A percentile compares a stretch with the other conserved stretches of the same genome.
phyloP scores from a whole-genome alignment of 306 rosid genomes.

The Quercus rubra region DNA sequence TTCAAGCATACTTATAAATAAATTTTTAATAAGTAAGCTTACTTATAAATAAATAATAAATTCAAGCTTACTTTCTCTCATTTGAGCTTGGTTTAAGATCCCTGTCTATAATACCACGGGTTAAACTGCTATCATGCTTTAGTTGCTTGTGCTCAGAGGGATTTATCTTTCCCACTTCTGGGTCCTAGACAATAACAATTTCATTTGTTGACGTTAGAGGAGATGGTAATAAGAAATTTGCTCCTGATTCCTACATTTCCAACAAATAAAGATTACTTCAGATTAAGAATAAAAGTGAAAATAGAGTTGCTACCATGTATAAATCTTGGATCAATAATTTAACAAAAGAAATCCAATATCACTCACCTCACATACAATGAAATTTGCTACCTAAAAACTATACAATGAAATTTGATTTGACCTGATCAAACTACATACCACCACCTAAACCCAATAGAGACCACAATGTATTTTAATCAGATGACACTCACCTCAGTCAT shows the following conservation, averaged over 20 bases:
- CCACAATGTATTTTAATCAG: too few relatives aligned
- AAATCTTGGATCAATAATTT: conserved; percentile 14
- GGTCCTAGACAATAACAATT: conserved; percentile 92
- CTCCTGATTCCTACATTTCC: conserved; percentile 87
- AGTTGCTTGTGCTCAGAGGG: conserved; percentile 98
- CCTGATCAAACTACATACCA: too few relatives aligned
- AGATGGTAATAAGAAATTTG: conserved; percentile 87
- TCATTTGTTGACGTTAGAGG: conserved; percentile 92
- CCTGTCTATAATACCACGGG: conserved; percentile 95
- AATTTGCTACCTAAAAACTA: too few relatives aligned
- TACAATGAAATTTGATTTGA: too few relatives aligned
- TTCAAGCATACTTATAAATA: conserved; percentile 55
- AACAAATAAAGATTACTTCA: conserved; percentile 18
- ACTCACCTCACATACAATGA: too few relatives aligned
- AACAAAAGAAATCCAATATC: too few relatives aligned
- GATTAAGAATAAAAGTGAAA: conserved; percentile 4
- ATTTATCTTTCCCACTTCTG: conserved; percentile 84
- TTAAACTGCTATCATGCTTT: conserved; percentile 91
- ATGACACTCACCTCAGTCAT: too few relatives aligned
- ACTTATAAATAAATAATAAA: too few relatives aligned
- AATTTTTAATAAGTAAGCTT: too few relatives aligned
- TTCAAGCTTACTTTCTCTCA: conserved; percentile 79
- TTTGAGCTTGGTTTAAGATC: conserved; percentile 92
- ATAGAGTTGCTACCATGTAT: conserved; percentile 4
- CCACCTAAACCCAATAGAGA: too few relatives aligned